Evolutionary conservation across 805 yeast species (phyloP).

Genomic region (Candida peoriensis): DNA sequence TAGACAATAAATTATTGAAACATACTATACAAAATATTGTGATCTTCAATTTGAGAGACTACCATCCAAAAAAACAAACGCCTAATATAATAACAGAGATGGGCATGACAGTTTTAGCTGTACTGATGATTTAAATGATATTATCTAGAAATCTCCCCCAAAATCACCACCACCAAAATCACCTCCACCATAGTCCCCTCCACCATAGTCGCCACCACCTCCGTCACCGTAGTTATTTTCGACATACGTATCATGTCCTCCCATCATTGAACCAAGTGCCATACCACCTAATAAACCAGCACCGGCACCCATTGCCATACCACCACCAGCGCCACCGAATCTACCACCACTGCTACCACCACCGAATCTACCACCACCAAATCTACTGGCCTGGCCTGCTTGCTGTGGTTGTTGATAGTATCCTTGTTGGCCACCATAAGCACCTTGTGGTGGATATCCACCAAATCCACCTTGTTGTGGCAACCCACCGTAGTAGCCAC

Average conservation of each 20-base stretch:
- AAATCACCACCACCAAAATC: constrained; percentile 20
- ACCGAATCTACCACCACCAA: constrained; percentile 25
- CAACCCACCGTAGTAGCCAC: constrained; percentile 15
- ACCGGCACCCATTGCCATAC: constrained; percentile 24
- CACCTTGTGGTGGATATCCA: constrained; percentile 15
- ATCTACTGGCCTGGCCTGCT: constrained; percentile 28
- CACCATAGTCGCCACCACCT: constrained; percentile 32
- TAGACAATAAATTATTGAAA: no score
- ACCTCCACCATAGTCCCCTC: constrained; percentile 28
- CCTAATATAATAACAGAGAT: no score
- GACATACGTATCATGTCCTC: constrained; percentile 18
- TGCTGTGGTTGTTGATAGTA: constrained; percentile 21
- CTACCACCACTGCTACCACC: constrained; percentile 27
- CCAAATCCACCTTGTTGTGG: constrained; percentile 7
- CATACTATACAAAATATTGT: no score
- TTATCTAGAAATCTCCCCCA: no score
- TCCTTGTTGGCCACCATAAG: constrained; percentile 22
- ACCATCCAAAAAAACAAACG: no score
- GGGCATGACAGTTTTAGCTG: no score
- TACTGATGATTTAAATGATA: no score
- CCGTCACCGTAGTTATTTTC: constrained; percentile 23
- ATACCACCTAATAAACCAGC: constrained; percentile 27
- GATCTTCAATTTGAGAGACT: no score
- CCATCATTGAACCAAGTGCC: constrained; percentile 25
- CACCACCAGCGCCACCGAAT: constrained; percentile 22